A percentile compares a stretch with the other conserved stretches of the same genome.
Evolutionary conservation across 2,329 filamentous ascomycete genomes (phyloP).

Genomic region (Akanthomyces lecanii): DNA sequence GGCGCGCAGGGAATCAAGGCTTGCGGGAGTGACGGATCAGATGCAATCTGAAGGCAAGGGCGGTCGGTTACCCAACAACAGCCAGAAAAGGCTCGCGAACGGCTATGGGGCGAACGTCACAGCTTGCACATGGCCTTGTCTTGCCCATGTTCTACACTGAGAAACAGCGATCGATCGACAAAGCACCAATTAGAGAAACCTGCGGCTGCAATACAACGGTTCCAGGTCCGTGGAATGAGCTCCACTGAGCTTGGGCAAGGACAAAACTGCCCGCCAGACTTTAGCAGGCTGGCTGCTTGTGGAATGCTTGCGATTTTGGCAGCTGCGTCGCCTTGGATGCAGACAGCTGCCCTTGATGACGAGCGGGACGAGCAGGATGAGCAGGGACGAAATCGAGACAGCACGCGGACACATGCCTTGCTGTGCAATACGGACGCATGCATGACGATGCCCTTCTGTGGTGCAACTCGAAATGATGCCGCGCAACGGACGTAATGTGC

Average conservation of each 20-base stretch:
- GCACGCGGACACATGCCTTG: slow-evolving; percentile 10
- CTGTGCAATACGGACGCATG: slow-evolving; percentile 4
- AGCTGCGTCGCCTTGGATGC: neutral
- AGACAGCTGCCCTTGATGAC: neutral
- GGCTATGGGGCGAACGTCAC: neutral
- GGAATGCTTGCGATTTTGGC: neutral
- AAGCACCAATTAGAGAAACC: neutral
- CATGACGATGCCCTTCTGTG: slow-evolving; percentile 1
- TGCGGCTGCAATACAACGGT: neutral
- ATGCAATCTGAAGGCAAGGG: neutral
- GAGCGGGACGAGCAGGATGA: neutral
- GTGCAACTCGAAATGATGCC: neutral
- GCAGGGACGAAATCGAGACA: neutral
- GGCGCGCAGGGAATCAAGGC: neutral
- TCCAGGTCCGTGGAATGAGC: neutral
- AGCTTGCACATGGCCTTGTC: neutral
- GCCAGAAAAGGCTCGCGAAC: neutral
- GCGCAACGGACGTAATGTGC: neutral
- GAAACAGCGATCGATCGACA: slow-evolving; percentile 4
- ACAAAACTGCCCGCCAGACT: neutral
- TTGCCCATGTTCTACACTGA: neutral
- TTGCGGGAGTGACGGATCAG: neutral
- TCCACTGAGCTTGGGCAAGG: neutral
- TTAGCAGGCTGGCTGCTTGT: neutral
- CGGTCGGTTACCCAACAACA: no score